phyloP scores from a whole-genome alignment of 2,329 filamentous ascomycete genomes.

The Emergomyces africanus region DNA sequence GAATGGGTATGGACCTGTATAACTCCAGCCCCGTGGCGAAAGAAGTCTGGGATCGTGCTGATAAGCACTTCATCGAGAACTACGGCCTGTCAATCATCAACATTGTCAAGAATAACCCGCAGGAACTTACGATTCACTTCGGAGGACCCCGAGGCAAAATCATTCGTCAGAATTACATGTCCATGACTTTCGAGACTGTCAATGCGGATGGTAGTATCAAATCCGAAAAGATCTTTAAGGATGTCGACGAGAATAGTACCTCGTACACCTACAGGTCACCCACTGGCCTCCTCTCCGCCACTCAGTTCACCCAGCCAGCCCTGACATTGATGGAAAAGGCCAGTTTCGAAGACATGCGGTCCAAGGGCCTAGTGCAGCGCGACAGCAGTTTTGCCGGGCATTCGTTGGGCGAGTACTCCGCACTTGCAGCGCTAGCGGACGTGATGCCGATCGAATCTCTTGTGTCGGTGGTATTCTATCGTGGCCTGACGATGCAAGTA shows the following conservation, averaged over 20 bases:
- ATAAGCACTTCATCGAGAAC: conserved; percentile 97
- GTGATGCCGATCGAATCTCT: conserved; percentile 99
- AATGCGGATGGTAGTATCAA: conserved; percentile 83
- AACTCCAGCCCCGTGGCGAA: conserved; percentile 84
- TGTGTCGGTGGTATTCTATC: conserved; percentile 98
- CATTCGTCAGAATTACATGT: conserved; percentile 98
- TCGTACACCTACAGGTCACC: conserved; percentile 97
- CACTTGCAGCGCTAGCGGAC: conserved; percentile 86
- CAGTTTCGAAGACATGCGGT: conserved; percentile 96
- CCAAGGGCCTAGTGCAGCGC: conserved; percentile 87
- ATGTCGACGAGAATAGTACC: conserved; percentile 80
- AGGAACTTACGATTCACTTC: conserved; percentile 97
- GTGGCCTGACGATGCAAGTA: conserved; percentile 97
- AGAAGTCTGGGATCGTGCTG: conserved; percentile 95
- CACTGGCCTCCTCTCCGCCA: conserved; percentile 86
- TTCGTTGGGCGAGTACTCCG: conserved; percentile 96
- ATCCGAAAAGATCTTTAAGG: conserved; percentile 99
- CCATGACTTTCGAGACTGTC: conserved; percentile 99
- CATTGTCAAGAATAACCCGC: conserved; percentile 99
- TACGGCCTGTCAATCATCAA: conserved; percentile 98
- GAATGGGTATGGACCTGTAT: conserved; percentile 99
- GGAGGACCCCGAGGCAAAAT: conserved; percentile 93
- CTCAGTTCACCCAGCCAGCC: conserved; percentile 96
- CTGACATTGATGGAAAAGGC: conserved; percentile 99
- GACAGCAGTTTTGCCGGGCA: conserved; percentile 98